A percentile compares a stretch with the other conserved stretches of the same genome.
phyloP scores from a whole-genome alignment of 352 stramenopile genomes.

The Globisporangium echinulatum region DNA sequence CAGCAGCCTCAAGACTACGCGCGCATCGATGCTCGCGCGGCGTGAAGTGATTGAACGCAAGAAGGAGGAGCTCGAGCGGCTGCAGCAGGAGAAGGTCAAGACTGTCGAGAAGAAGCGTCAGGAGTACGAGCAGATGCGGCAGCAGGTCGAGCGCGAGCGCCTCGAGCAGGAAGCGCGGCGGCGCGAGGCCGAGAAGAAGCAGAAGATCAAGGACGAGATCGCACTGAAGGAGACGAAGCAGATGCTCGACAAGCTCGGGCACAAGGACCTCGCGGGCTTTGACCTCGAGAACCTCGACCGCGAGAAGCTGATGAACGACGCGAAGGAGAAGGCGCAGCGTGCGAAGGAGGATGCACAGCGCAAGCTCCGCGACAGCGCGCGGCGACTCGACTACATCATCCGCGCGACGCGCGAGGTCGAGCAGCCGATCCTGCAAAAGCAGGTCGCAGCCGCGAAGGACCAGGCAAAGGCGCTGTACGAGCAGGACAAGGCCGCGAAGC shows the following conservation, averaged over 20 bases:
- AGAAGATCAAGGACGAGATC: conserved; percentile 95
- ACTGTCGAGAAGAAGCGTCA: conserved; percentile 78
- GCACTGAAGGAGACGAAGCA: conserved; percentile 88
- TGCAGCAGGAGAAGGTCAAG: conserved; percentile 90
- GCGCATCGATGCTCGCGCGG: conserved; percentile 83
- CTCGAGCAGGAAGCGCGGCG: conserved; percentile 70
- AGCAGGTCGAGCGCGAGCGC: conserved; percentile 76
- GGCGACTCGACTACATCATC: conserved; percentile 94
- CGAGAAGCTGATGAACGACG: conserved; percentile 87
- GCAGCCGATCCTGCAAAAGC: conserved; percentile 87
- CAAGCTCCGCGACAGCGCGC: conserved; percentile 90
- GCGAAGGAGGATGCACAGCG: conserved; percentile 94
- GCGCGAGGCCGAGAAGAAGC: conserved; percentile 92
- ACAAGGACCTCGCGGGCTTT: conserved; percentile 58
- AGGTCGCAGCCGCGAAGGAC: conserved; percentile 74
- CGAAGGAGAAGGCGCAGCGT: conserved; percentile 92
- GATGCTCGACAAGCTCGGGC: conserved; percentile 74
- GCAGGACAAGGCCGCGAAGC: conserved; percentile 79
- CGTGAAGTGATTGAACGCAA: conserved; percentile 95
- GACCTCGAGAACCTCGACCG: conserved; percentile 75
- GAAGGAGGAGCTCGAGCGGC: conserved; percentile 95
- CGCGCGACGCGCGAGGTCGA: conserved; percentile 95
- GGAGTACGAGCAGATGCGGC: conserved; percentile 60
- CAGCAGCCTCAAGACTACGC: conserved; percentile 56
- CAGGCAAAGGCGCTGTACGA: conserved; percentile 52